A percentile compares a stretch with the other conserved stretches of the same genome.
Conservation (phyloP, 495 filamentous ascomycete genomes). For the Hypoxylon subgilvum region DNA sequence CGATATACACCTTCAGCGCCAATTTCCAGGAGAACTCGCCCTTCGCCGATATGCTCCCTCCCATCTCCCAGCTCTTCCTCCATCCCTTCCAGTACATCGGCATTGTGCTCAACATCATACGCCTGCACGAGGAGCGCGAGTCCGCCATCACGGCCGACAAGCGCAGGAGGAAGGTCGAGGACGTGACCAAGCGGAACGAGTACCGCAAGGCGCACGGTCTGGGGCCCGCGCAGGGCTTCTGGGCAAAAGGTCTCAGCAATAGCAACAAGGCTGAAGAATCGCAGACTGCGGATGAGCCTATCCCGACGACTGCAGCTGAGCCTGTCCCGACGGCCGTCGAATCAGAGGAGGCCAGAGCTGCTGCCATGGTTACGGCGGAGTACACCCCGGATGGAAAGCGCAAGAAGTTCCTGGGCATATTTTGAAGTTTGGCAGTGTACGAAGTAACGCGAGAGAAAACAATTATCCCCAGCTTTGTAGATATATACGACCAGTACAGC, state of each 20-base stretch:
- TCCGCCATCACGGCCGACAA: constrained; percentile 68
- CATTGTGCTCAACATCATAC: constrained; percentile 68
- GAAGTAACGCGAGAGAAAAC: constrained; percentile 1
- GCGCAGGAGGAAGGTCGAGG: constrained; percentile 70
- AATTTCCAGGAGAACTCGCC: constrained; percentile 74
- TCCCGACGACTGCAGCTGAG: neutral
- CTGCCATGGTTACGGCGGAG: constrained; percentile 10
- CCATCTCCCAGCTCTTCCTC: constrained; percentile 60
- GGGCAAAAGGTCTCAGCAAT: neutral
- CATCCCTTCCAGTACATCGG: constrained; percentile 68
- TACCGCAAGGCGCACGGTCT: constrained; percentile 85
- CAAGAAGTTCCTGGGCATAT: constrained; percentile 54
- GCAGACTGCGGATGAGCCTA: constrained; percentile 7
- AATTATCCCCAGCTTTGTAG: neutral
- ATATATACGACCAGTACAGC: neutral
- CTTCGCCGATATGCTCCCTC: constrained; percentile 73
- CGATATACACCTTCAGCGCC: constrained; percentile 67
- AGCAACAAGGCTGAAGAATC: constrained; percentile 1
- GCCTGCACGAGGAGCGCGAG: constrained; percentile 69
- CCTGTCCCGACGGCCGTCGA: constrained; percentile 8
- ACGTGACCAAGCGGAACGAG: constrained; percentile 76
- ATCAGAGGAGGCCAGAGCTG: constrained; percentile 2
- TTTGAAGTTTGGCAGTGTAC: constrained; percentile 35
- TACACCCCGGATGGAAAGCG: constrained; percentile 34
- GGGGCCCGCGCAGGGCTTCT: constrained; percentile 58